Conservation (phyloP, 2,329 filamentous ascomycete genomes). For the Phialocephala subalpina region DNA sequence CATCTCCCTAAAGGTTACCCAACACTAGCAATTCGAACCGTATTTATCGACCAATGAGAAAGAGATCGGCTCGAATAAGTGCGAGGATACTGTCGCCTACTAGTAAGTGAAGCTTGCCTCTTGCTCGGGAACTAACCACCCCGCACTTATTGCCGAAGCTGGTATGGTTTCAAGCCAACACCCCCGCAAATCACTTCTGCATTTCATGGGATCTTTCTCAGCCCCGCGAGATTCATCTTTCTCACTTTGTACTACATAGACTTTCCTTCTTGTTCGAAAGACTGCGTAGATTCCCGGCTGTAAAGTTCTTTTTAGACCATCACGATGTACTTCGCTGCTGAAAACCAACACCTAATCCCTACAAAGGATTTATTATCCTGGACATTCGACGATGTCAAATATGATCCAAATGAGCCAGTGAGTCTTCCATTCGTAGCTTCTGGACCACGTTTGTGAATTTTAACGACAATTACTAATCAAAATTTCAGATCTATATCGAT, state of each 20-base stretch:
- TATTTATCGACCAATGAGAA: background rate
- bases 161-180: background rate
- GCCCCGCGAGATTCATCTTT: background rate
- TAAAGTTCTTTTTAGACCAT: background rate
- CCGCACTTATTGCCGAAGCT: constrained; percentile 1
- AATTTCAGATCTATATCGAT: constrained; percentile 39
- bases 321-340: constrained; percentile 32
- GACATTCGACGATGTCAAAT: constrained; percentile 34
- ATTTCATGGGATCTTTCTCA: background rate
- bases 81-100: background rate
- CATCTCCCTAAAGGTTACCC: background rate
- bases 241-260: background rate
- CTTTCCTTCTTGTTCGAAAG: background rate
- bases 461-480: background rate
- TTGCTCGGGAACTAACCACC: constrained; percentile 1
- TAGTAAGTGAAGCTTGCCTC: background rate
- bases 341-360: constrained; percentile 27
- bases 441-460: background rate
- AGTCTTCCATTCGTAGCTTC: constrained; percentile 7
- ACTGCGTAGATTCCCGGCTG: background rate
- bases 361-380: constrained; percentile 40
- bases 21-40: background rate
- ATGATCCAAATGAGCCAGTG: constrained; percentile 38
- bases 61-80: background rate
- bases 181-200: background rate